Evolutionary conservation across 1,284 basidiomycete genomes (phyloP), one percentile per base, ranked within the genome.

Genomic region (Sporisorium exsertum): DNA sequence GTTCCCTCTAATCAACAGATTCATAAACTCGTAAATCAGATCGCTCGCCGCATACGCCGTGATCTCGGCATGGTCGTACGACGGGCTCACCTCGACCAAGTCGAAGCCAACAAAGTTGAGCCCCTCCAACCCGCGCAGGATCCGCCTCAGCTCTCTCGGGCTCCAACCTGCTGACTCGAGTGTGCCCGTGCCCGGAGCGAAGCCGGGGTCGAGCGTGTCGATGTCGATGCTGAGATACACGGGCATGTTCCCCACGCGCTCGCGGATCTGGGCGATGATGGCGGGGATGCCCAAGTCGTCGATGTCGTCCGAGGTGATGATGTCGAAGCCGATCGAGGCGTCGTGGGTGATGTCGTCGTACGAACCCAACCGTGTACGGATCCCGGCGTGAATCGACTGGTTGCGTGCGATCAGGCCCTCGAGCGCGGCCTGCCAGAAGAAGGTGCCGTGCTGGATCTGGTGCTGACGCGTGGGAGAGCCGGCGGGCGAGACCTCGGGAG

Each of bases 381-480:
- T 88, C 90, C 91, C 92, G 91, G 91, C 91, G 91, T 92, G 91
- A 89, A 89, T 93, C 82, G 92, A 93, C 55, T 90, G 89, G 77
- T 92, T 86, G 52, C 82, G 77, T 35, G 82, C 83, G 66, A 87
- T 86, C 56, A 86, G 85, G 0, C 87, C 87, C 24, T 86, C 83
- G 43, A 87, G 83, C 32, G 86, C 85, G 1, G 87, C 86, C 58
- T 86, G 85, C 86, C 86, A 87, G 84, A 87, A 87, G 58, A 84
- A 84, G 1, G 83, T 84, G 9, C 83, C 84, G 67, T 85, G 84
- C n/a, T 81, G 82, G 51, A 84, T 75, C 57, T 77, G 72, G 32
- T 74, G 77, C 51, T 81, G 77, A 1, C 59, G 46, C 9, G 64
- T 76, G n/a, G 64, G 76, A 3, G 55, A 64, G 37, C 68, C 71